Percentiles rank a stretch among this genome's conserved stretches.
Conservation (phyloP, 768 basidiomycete genomes). For the Gloeopeniophorella convolvens region DNA sequence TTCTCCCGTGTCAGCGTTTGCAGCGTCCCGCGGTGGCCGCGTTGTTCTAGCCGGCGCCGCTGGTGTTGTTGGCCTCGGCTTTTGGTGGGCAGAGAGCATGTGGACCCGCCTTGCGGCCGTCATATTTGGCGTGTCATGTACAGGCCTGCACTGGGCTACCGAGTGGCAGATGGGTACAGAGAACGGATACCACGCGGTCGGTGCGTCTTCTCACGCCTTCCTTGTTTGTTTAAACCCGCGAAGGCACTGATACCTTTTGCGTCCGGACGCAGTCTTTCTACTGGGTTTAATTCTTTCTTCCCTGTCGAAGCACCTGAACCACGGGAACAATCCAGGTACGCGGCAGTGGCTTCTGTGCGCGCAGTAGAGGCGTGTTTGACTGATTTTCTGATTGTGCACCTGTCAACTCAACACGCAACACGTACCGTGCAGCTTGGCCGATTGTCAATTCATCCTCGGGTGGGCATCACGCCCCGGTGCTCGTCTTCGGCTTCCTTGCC, state of each 20-base stretch:
- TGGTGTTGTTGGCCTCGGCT: slow-evolving; percentile 10
- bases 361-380: background rate
- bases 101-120: slow-evolving; percentile 18
- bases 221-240: background rate
- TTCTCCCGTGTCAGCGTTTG: slow-evolving; percentile 33
- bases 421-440: slow-evolving; percentile 59
- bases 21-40: slow-evolving; percentile 9
- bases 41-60: slow-evolving; percentile 5
- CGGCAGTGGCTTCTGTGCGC: background rate
- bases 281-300: slow-evolving; percentile 62
- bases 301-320: slow-evolving; percentile 68
- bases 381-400: background rate
- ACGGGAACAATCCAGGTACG: slow-evolving; percentile 73
- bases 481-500: slow-evolving; percentile 51
- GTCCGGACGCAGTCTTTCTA: slow-evolving; percentile 43
- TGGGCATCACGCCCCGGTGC: slow-evolving; percentile 63
- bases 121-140: slow-evolving; percentile 13
- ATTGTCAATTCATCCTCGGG: slow-evolving; percentile 59
- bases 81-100: slow-evolving; percentile 19
- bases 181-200: slow-evolving; percentile 13
- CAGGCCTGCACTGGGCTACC: slow-evolving; percentile 12
- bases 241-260: background rate
- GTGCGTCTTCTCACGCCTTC: slow-evolving; percentile 5
- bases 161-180: slow-evolving; percentile 15
- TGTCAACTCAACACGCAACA: background rate